Conservation (phyloP, 345 rosid species). For the Cardiospermum halicacabum region DNA sequence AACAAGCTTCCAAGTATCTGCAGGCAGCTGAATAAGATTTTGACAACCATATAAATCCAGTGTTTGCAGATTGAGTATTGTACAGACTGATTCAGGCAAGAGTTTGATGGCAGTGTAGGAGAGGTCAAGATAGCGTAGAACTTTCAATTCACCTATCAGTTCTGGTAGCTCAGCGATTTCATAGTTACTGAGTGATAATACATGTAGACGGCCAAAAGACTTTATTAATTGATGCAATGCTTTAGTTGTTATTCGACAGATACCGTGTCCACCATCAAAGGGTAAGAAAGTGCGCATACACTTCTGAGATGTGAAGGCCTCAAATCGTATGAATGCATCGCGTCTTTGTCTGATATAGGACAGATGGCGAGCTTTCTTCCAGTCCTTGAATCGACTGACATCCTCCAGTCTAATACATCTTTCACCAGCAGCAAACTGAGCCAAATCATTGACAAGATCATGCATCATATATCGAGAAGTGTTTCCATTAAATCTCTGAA, state of each 20-base stretch:
- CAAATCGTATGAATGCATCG: background rate
- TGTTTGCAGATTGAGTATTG: conserved; percentile 12
- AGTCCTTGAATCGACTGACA: conserved; percentile 9
- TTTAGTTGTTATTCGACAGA: background rate
- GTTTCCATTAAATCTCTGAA: background rate
- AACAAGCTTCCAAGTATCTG: background rate
- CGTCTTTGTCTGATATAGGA: conserved; percentile 10
- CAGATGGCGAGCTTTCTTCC: conserved; percentile 28
- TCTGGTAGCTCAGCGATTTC: background rate
- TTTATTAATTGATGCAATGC: background rate
- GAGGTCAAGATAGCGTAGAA: conserved; percentile 9
- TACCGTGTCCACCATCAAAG: background rate
- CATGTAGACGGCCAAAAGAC: background rate
- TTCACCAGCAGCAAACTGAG: conserved; percentile 26
- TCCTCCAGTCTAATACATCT: conserved; percentile 25
- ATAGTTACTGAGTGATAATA: conserved; percentile 1
- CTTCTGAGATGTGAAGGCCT: background rate
- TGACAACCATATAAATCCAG: background rate
- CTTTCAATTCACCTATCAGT: conserved; percentile 6
- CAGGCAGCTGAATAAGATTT: background rate
- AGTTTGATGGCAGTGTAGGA: background rate
- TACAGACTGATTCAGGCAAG: conserved; percentile 8
- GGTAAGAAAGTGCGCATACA: conserved; percentile 10
- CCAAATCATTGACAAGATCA: conserved; percentile 32
- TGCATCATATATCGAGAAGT: conserved; percentile 25